Percentiles rank a stretch among this genome's conserved stretches.
Conservation (phyloP, 1,284 basidiomycete genomes). For the Cryptococcus sp. region DNA sequence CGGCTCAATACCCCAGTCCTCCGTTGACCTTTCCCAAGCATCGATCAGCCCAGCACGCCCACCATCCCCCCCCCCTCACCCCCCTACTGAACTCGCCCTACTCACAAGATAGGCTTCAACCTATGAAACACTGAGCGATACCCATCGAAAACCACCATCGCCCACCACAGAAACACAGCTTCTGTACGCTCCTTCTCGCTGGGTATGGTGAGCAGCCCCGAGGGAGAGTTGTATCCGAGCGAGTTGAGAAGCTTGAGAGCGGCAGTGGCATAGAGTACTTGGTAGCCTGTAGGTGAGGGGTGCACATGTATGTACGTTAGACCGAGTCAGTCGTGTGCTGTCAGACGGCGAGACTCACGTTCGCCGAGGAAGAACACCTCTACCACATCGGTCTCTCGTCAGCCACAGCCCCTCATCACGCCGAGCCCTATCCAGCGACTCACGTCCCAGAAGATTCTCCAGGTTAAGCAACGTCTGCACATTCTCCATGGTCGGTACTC, state of each 20-base stretch:
- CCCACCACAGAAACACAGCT: slow-evolving; percentile 69
- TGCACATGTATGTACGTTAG: background rate
- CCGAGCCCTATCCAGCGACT: slow-evolving; percentile 17
- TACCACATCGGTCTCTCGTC: background rate
- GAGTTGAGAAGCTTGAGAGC: slow-evolving; percentile 24
- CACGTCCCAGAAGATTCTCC: slow-evolving; percentile 39
- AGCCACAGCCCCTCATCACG: background rate
- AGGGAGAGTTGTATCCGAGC: slow-evolving; percentile 16
- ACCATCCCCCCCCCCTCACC: slow-evolving; percentile 50
- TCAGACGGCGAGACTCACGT: slow-evolving; percentile 1
- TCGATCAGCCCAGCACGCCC: slow-evolving; percentile 21
- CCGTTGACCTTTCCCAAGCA: slow-evolving; percentile 55
- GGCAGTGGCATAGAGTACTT: slow-evolving; percentile 16
- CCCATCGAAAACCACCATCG: slow-evolving; percentile 61
- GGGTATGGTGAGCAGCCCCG: slow-evolving; percentile 13
- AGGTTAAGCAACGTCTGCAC: slow-evolving; percentile 51
- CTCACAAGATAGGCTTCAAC: slow-evolving; percentile 63
- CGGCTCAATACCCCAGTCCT: slow-evolving; percentile 61
- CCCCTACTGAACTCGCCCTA: too few species aligned
- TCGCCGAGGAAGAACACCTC: slow-evolving; percentile 9
- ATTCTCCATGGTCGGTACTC: slow-evolving; percentile 73
- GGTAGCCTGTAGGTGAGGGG: slow-evolving; percentile 21
- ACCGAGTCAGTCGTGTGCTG: too few species aligned
- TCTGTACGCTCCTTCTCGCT: slow-evolving; percentile 24
- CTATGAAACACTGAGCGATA: slow-evolving; percentile 61